Base-by-base conservation (phyloP, 768 basidiomycete genomes). In the Termitomyces bulborhizus region DNA sequence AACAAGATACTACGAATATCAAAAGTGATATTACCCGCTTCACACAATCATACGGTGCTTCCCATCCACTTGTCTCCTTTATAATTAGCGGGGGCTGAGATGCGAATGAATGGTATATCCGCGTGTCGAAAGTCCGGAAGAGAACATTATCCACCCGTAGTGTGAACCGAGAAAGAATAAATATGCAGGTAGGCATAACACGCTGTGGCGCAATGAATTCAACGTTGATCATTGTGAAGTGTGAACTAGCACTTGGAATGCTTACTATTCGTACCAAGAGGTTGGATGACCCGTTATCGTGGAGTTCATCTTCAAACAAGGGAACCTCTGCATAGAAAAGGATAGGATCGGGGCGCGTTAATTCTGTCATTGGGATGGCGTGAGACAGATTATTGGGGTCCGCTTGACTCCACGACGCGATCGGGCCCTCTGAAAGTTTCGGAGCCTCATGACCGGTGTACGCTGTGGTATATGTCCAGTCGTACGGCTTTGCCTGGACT, bases 241-340 rank as follows among this genome's bases (percentile, higher is more conserved):
- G 11, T 6, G 31, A 45, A 29, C 16, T 16, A 11, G 45, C 46
- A 39, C 16, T n/a, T n/a, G 32, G 7, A 21, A 37, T 49, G 79
- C 91, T 70, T 66, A 98, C 95, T 55, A 98, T 92, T 63, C 94
- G 78, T 45, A 93, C 87, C 27, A 93, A 79, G 1, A 93, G 69
- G 31, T 84, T 80, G 1, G 94, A 94, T 6, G 91, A 84, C 0
- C 97, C 97, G 65, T 98, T 98, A 66, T 99, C 97, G 65, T 98
- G 94, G 44, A 98, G 76, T 68, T 99, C 97, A 67, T 98, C 94
- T 65, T 99, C 96, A 66, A 90, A 98, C 4, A 98, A 72, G 0
- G 93, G 90, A 1, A 98, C 83, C 63, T 98, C 95, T 6, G 96
- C 93, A 65, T 96, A 98, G 71, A 96, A 99, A n/a, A 98, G 74